Conservation (phyloP, 495 filamentous ascomycete species). For the Lindgomyces ingoldianus region DNA sequence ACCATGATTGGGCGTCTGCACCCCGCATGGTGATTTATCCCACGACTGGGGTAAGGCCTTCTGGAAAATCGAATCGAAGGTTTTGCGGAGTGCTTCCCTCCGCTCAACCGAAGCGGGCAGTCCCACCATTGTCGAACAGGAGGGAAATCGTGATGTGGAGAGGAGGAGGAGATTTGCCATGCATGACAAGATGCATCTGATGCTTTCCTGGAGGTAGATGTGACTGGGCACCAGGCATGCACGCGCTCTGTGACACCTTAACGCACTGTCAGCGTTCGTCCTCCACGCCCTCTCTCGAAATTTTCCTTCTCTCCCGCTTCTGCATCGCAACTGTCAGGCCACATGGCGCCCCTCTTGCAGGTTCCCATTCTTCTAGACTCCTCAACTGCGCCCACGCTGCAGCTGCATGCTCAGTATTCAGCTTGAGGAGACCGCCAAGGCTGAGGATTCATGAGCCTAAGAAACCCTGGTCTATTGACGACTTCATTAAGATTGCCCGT, state of each 20-base stretch:
- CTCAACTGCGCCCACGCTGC: slow-evolving; percentile 1
- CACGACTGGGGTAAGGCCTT: slow-evolving; percentile 13
- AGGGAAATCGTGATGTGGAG: not conserved
- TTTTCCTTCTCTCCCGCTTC: not conserved
- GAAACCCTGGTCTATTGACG: not conserved
- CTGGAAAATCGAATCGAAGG: slow-evolving; percentile 27
- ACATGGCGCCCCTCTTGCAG: not conserved
- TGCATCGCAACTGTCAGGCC: not conserved
- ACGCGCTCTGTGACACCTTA: not conserved
- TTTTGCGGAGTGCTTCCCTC: slow-evolving; percentile 6
- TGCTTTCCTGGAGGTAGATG: not conserved
- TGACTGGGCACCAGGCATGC: not conserved
- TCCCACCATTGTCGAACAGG: not conserved
- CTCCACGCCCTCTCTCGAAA: not conserved
- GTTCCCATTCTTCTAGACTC: not conserved
- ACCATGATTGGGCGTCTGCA: slow-evolving; percentile 23
- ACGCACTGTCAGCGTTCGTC: not conserved
- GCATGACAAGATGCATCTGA: not conserved
- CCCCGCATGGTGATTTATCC: slow-evolving; percentile 30
- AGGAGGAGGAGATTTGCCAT: not conserved
- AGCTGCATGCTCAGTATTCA: slow-evolving; percentile 17
- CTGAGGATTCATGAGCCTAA: not conserved
- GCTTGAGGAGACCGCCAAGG: no score
- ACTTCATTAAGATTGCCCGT: not conserved
- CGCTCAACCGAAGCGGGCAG: slow-evolving; percentile 15